Base-by-base conservation (phyloP, 768 basidiomycete species). In the Mycena leptocephala region DNA sequence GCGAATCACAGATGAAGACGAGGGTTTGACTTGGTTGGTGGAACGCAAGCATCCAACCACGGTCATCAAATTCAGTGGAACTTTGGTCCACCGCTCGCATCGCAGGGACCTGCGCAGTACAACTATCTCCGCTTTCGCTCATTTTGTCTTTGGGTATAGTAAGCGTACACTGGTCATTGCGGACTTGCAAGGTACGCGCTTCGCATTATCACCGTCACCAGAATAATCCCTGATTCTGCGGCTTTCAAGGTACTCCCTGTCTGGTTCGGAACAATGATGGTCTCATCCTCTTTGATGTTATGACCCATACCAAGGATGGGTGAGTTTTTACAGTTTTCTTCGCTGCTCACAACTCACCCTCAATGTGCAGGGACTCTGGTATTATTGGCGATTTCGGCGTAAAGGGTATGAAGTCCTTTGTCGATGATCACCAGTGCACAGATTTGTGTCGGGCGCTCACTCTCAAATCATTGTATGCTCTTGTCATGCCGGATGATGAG, bases 71-170 rank as follows among this genome's bases (percentile, higher is more conserved):
- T 39, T 39, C 14, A 39, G 46, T 35, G 65, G 65, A 3, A 66
- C 65, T 32, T n/a, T 68, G 22, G 41, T 55, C 11, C 66, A 68
- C 26, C 48, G 10, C 14, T 37, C 53, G 1, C 28, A 16, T 39
- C 66, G 35, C n/a, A 53, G 26, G 28, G 66, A 68, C 14, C 24
- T 55, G 1, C 53, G 48, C 0, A 37, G 33, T 41, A n/a, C 14
- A 37, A 68, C 48, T 14, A 53, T 66, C 18, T 48, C 6, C 9
- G 64, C 64, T 14, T 53, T 66, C 20, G 30, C 64, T 24, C 64
- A 66, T 53, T 66, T 68, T 30, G 66, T 56, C 3, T 68, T 37
- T 30, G 66, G 66, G 5, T 68, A 26, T n/a, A 68, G 66, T 16
- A 68, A 68, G 4, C 43, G n/a, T 18, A 13, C 22, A n/a, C 64